Evolutionary conservation across 129 eudicot genomes (phyloP).

Genomic region (sunflower (Helianthus annuus)): DNA sequence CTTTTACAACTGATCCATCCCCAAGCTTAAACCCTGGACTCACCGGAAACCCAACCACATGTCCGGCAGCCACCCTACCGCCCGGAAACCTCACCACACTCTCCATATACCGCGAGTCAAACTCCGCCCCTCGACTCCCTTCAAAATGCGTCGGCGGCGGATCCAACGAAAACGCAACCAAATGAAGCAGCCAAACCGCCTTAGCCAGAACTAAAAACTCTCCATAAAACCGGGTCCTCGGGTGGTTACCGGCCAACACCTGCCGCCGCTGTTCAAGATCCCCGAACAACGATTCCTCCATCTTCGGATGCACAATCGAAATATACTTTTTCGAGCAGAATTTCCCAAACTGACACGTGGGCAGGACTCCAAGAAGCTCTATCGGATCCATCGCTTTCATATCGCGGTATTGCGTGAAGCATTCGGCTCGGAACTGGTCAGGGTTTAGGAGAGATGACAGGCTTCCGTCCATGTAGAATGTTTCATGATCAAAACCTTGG

Average conservation of each 20-base stretch:
- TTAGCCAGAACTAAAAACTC: constrained; percentile 78
- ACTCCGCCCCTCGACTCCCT: constrained; percentile 89
- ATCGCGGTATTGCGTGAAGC: constrained; percentile 89
- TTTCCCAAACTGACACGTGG: constrained; percentile 81
- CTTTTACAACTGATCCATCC: constrained; percentile 71
- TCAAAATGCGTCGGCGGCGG: constrained; percentile 92
- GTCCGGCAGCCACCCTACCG: constrained; percentile 59
- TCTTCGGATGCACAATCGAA: constrained; percentile 86
- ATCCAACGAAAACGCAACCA: constrained; percentile 86
- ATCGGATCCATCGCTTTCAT: constrained; percentile 98
- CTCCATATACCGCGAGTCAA: constrained; percentile 80
- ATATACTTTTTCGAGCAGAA: constrained; percentile 85
- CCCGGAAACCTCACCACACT: constrained; percentile 87
- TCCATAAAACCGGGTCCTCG: constrained; percentile 78
- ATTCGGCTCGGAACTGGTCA: constrained; percentile 76
- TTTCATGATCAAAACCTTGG: constrained; percentile 98
- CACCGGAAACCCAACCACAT: constrained; percentile 88
- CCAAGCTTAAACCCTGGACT: constrained; percentile 97
- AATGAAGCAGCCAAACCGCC: constrained; percentile 91
- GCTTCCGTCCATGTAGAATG: constrained; percentile 98
- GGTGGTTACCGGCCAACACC: constrained; percentile 84
- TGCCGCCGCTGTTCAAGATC: constrained; percentile 85
- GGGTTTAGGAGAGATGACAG: constrained; percentile 86
- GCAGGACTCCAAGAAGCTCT: constrained; percentile 87
- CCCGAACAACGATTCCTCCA: constrained; percentile 97